phyloP scores from a whole-genome alignment of 1,284 basidiomycete species.

The Moesziomyces sp. region DNA sequence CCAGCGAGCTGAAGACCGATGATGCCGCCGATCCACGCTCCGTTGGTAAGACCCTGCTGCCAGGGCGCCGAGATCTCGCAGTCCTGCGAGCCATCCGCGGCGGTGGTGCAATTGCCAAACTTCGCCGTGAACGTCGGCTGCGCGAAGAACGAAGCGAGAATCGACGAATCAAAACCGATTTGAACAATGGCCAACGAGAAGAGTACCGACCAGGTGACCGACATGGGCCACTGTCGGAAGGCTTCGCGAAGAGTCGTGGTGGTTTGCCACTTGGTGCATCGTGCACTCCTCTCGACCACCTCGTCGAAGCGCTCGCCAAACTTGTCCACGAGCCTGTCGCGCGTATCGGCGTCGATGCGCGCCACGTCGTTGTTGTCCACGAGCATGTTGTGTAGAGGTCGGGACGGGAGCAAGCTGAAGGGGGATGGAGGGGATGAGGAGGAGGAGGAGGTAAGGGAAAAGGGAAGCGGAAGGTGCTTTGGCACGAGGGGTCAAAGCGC shows the following conservation, averaged over 20 bases:
- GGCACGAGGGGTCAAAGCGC: not conserved
- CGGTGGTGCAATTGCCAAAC: constrained; percentile 58
- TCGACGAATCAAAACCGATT: constrained; percentile 59
- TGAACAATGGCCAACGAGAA: constrained; percentile 70
- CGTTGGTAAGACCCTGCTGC: constrained; percentile 68
- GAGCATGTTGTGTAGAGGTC: constrained; percentile 11
- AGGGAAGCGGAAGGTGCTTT: not conserved
- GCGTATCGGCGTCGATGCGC: constrained; percentile 46
- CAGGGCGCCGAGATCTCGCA: constrained; percentile 70
- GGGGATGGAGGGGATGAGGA: constrained; percentile 2
- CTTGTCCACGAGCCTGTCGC: constrained; percentile 33
- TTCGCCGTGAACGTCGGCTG: constrained; percentile 65
- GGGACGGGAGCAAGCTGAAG: not conserved
- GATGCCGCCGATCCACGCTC: constrained; percentile 43
- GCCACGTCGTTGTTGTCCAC: constrained; percentile 43
- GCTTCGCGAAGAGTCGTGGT: constrained; percentile 67
- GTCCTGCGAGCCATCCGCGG: constrained; percentile 52
- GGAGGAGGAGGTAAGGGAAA: not conserved
- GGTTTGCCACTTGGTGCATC: constrained; percentile 68
- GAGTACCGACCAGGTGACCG: constrained; percentile 69
- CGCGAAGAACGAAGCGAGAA: constrained; percentile 66
- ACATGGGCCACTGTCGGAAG: constrained; percentile 69
- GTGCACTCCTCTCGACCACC: constrained; percentile 67
- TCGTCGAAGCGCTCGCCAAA: constrained; percentile 64
- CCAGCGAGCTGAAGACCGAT: constrained; percentile 49